Base-by-base conservation (phyloP, 2,329 filamentous ascomycete genomes). In the Fusarium fujikuroi region DNA sequence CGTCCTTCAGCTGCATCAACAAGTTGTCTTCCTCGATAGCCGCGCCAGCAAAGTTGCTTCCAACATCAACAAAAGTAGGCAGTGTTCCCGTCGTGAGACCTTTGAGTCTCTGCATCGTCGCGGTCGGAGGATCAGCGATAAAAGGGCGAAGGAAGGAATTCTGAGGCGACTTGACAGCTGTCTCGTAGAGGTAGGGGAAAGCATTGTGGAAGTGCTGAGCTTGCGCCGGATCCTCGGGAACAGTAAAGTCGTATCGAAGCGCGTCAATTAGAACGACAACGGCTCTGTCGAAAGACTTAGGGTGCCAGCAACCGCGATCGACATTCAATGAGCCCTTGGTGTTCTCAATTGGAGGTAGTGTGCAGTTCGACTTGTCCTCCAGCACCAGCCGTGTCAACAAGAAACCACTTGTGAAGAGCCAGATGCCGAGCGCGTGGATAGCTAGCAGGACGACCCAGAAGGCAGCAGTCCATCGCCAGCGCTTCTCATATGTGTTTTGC, bases 71-170 rank as follows among this genome's bases (percentile, higher is more conserved):
- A 79, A 99, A 98, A 0, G 95, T 98, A 3, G 96, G 96, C 60
- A 99, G 84, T 4, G 96, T 98, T 8, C 96, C 96, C 0, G 96
- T 99, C 23, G 95, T 99, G 73, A 99, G 83, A 7, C 95, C 96
- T 84, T 98, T 98, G 74, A 99, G 84, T 72, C 96, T 87, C 82
- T 98, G 96, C 66, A 98, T 85, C 11, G 96, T 99, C 10, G 95
- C 92, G 7, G 96, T 99, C 11, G 96, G 96, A 40, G 96, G 95
- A 79, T 99, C 96, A 43, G 96, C 96, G 79, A 99, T 98, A 82
- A 99, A 99, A 2, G 96, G 96, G 32, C 95, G 88, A 53, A 99
- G 85, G 79, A 99, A 94, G 2, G 96, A 95, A 81, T 97, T 94
- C 63, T 92, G 85, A 1, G 96, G 96, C 52, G 89, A 87, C 64